These are phyloP conservation scores for Acorus gramineus DNA, from an alignment of 106 monocot genomes.

Conservation along the genomic window DNA sequence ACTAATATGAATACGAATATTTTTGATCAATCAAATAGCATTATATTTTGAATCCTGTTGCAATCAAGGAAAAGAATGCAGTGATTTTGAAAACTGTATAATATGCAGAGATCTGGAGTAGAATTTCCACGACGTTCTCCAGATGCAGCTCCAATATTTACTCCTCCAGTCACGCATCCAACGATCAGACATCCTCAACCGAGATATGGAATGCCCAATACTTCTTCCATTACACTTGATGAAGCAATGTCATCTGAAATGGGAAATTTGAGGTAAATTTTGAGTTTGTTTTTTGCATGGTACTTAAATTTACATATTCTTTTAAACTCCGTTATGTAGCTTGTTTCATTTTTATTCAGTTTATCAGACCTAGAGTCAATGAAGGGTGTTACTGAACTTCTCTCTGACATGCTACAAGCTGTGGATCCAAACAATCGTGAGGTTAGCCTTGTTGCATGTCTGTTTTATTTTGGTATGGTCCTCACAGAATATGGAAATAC, in stretches of 20 bases:
- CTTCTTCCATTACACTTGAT: slow-evolving; percentile 53
- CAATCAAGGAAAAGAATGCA: too few relatives aligned
- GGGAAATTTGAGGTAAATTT: slow-evolving; percentile 48
- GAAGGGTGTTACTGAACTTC: slow-evolving; percentile 50
- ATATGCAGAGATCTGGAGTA: slow-evolving; percentile 59
- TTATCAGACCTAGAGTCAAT: slow-evolving; percentile 60
- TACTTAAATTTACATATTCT: too few relatives aligned
- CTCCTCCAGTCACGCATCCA: slow-evolving; percentile 36
- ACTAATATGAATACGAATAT: too few relatives aligned
- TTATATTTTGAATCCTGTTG: too few relatives aligned
- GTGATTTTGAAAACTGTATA: neutral
- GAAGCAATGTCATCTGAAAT: slow-evolving; percentile 82
- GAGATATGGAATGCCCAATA: slow-evolving; percentile 38
- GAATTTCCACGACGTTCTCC: slow-evolving; percentile 54
- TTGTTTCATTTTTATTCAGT: slow-evolving; percentile 20
- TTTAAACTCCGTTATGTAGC: too few relatives aligned
- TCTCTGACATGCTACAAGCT: slow-evolving; percentile 88
- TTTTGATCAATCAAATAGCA: too few relatives aligned
- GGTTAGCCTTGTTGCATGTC: slow-evolving; percentile 23
- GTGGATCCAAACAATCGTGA: slow-evolving; percentile 45
- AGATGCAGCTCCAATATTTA: slow-evolving; percentile 68
- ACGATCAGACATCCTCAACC: slow-evolving; percentile 6
- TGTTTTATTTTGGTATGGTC: neutral
- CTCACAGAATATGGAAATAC: too few relatives aligned
- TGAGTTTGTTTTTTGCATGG: neutral